A percentile compares a stretch with the other conserved stretches of the same genome.
Evolutionary conservation across 2,329 filamentous ascomycete genomes (phyloP).

Genomic region (Pseudocercospora cruenta): DNA sequence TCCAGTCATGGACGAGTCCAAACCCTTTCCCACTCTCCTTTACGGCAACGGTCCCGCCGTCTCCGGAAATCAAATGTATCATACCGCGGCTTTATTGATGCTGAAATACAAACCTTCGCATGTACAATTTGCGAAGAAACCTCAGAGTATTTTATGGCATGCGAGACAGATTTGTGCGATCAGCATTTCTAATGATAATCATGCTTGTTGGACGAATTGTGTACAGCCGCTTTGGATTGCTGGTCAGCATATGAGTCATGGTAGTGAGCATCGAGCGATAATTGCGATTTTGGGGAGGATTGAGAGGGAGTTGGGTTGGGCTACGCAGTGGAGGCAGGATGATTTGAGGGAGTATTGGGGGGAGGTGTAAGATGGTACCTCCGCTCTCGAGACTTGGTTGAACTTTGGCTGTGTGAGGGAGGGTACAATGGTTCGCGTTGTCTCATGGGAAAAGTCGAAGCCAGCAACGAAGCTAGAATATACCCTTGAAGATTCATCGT

Average conservation of each 20-base stretch:
- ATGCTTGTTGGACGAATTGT: slow-evolving; percentile 52
- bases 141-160: slow-evolving; percentile 53
- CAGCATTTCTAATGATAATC: slow-evolving; percentile 49
- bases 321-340: slow-evolving; percentile 57
- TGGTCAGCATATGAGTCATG: slow-evolving; percentile 52
- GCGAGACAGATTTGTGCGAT: slow-evolving; percentile 53
- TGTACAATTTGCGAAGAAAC: slow-evolving; percentile 34
- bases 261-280: slow-evolving; percentile 51
- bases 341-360: slow-evolving; percentile 59
- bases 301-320: slow-evolving; percentile 58
- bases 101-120: slow-evolving; percentile 54
- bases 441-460: too few species aligned
- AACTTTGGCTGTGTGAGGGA: too few species aligned
- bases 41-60: slow-evolving; percentile 51
- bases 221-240: slow-evolving; percentile 55
- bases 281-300: slow-evolving; percentile 54
- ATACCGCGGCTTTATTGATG: slow-evolving; percentile 58
- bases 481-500: too few species aligned
- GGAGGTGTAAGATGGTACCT: slow-evolving; percentile 28
- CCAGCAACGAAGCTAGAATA: too few species aligned
- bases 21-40: slow-evolving; percentile 47
- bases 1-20: slow-evolving; percentile 14
- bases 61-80: slow-evolving; percentile 59
- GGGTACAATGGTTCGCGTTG: too few species aligned
- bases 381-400: too few species aligned